Evolutionary conservation across 1,284 basidiomycete species (phyloP).

Genomic region (Ustilago nuda): DNA sequence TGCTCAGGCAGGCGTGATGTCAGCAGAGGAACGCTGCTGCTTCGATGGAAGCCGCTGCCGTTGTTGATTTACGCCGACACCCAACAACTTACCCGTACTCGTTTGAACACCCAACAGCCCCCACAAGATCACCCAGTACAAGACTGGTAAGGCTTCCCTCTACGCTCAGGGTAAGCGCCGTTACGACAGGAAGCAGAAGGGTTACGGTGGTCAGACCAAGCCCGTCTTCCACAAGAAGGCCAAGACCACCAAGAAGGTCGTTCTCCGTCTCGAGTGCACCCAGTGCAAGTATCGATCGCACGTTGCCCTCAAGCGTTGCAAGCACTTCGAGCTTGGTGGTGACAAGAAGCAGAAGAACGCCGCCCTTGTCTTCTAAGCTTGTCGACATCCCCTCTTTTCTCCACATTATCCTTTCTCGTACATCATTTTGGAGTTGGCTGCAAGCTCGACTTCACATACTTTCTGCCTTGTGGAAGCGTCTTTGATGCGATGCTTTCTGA

Average conservation of each 20-base stretch:
- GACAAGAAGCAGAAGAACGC: constrained; percentile 99
- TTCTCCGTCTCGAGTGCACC: constrained; percentile 96
- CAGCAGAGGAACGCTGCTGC: background rate
- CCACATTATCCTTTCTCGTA: constrained; percentile 1
- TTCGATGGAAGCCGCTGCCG: background rate
- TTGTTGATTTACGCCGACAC: background rate
- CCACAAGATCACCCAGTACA: constrained; percentile 70
- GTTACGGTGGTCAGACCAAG: constrained; percentile 99
- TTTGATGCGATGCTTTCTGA: constrained; percentile 18
- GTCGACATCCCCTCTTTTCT: background rate
- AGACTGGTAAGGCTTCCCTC: constrained; percentile 70
- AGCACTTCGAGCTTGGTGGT: constrained; percentile 99
- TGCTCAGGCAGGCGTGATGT: no score
- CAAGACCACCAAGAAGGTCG: constrained; percentile 94
- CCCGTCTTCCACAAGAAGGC: constrained; percentile 99
- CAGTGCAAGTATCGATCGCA: constrained; percentile 89
- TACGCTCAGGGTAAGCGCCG: constrained; percentile 97
- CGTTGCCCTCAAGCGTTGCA: constrained; percentile 96
- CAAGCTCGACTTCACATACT: background rate
- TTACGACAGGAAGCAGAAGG: constrained; percentile 96
- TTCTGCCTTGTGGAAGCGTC: constrained; percentile 15
- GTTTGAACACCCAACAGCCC: constrained; percentile 42
- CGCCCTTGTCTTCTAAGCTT: constrained; percentile 80
- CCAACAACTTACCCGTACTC: constrained; percentile 12
- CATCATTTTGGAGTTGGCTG: constrained; percentile 9